Evolutionary conservation across 768 basidiomycete genomes (phyloP).

Genomic region (Pleurotus citrinopileatus): DNA sequence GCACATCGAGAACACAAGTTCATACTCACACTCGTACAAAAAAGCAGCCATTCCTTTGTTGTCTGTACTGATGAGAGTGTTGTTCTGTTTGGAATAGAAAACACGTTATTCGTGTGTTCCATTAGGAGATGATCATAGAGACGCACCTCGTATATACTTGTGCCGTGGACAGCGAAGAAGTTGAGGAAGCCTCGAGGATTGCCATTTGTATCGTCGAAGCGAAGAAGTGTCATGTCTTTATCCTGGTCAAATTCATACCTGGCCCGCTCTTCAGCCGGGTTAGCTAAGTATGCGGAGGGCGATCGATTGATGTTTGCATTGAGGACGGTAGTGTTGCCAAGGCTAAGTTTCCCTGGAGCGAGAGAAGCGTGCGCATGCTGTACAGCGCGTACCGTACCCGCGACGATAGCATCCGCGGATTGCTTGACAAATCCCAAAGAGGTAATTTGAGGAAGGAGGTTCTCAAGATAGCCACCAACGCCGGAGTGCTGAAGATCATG

Average conservation of each 20-base stretch:
- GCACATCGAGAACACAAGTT: neutral
- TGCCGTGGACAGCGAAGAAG: slow-evolving; percentile 80
- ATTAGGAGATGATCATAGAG: neutral
- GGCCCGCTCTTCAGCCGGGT: slow-evolving; percentile 68
- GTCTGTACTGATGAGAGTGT: slow-evolving; percentile 76
- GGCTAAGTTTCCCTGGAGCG: slow-evolving; percentile 51
- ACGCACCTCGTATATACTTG: slow-evolving; percentile 69
- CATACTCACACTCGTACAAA: slow-evolving; percentile 62
- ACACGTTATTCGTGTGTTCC: neutral
- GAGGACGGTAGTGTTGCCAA: slow-evolving; percentile 68
- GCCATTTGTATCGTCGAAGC: slow-evolving; percentile 59
- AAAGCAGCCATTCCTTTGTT: slow-evolving; percentile 88
- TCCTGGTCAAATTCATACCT: slow-evolving; percentile 70
- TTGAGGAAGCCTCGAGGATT: slow-evolving; percentile 64
- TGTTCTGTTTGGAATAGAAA: slow-evolving; percentile 49
- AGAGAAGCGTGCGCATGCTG: slow-evolving; percentile 63
- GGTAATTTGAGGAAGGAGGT: slow-evolving; percentile 75
- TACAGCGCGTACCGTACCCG: slow-evolving; percentile 68
- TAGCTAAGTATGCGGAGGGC: slow-evolving; percentile 74
- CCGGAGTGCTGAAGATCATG: slow-evolving; percentile 53
- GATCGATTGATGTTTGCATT: slow-evolving; percentile 74
- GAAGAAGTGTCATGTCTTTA: slow-evolving; percentile 66
- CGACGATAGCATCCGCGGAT: slow-evolving; percentile 69
- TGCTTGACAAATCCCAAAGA: slow-evolving; percentile 71
- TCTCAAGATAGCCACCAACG: slow-evolving; percentile 77